A percentile compares a stretch with the other conserved stretches of the same genome.
These are phyloP conservation scores for Jacaranda copaia DNA, from an alignment of 257 asterid genomes.

Conservation along the genomic window DNA sequence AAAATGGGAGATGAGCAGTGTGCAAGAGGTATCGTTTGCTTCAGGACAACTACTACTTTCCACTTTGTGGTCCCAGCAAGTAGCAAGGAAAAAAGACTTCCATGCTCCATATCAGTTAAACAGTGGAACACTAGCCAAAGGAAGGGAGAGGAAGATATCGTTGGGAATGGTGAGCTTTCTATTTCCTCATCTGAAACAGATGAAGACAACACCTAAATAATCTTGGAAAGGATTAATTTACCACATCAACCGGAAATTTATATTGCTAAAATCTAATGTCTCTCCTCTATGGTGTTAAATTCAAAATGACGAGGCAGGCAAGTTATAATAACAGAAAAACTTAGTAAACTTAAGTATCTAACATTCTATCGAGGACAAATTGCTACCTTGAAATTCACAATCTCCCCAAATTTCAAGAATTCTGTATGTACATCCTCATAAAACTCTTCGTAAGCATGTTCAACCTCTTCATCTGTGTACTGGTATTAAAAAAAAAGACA, in stretches of 20 bases:
- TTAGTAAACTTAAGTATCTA: slow-evolving; percentile 2
- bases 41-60: slow-evolving; percentile 12
- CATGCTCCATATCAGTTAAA: slow-evolving; percentile 17
- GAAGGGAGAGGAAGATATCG: slow-evolving; percentile 25
- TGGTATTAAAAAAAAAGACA: slow-evolving; percentile 53
- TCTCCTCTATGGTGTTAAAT: slow-evolving; percentile 20
- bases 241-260: slow-evolving; percentile 14
- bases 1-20: slow-evolving; percentile 30
- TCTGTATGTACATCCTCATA: slow-evolving; percentile 99
- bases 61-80: slow-evolving; percentile 28
- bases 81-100: slow-evolving; percentile 10
- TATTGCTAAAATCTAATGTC: not conserved
- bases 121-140: slow-evolving; percentile 15
- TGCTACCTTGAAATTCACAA: slow-evolving; percentile 90
- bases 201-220: not conserved
- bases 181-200: slow-evolving; percentile 28
- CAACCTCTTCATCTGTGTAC: slow-evolving; percentile 93
- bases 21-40: slow-evolving; percentile 26
- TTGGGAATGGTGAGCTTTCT: slow-evolving; percentile 7
- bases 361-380: slow-evolving; percentile 25
- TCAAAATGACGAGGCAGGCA: slow-evolving; percentile 14
- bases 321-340: not conserved
- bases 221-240: slow-evolving; percentile 5
- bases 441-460: slow-evolving; percentile 86
- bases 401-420: slow-evolving; percentile 93